Evolutionary conservation across 345 rosid genomes (phyloP), one percentile per base, ranked within the genome.

Genomic region (Combretum micranthum): DNA sequence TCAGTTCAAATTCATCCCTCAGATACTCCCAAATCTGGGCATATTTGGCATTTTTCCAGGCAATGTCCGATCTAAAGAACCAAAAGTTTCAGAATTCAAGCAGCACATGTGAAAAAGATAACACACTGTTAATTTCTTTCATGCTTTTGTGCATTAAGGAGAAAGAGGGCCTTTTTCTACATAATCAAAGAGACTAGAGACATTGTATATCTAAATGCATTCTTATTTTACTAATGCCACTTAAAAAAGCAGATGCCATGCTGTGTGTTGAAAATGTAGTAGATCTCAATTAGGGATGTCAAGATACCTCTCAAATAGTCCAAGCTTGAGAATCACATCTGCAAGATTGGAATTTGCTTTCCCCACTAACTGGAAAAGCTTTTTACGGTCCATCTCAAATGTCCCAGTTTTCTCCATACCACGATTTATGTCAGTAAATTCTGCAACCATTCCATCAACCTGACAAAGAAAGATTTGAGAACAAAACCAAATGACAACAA

Each of bases 391-490:
- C 97, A 93, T 93, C 44, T 95, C 83, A 64, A 89, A 89, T 18
- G 97, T 93, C 64, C 99, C 97, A 13, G 90, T 89, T 68, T 87
- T 85, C 68, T 89, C 97, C 96, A 89, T 82, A 60, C 88, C 88
- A 18, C 96, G 87, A 63, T 93, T 93, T 64, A 89, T 93, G 80
- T 89, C 97, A 1, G 99, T 93, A 63, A 89, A 93, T 52, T 93
- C 96, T 48, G 84, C 99, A 75, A 89, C 95, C 91, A 93, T 89
- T 42, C 86, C 96, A 81, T 93, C 97, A 64, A 93, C 97, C 99
- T 93, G 72, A 42, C 32, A 68, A 14, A 66, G 51, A 53, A 20
- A 49, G 52, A 59, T 46, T 16, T 22, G 43, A 43, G 18, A 51
- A 50, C 2, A 2, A 42, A 47, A 50, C 18, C 55, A 13, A 25